phyloP scores from a whole-genome alignment of 305 asterid species.

The Solanum chacoense region DNA sequence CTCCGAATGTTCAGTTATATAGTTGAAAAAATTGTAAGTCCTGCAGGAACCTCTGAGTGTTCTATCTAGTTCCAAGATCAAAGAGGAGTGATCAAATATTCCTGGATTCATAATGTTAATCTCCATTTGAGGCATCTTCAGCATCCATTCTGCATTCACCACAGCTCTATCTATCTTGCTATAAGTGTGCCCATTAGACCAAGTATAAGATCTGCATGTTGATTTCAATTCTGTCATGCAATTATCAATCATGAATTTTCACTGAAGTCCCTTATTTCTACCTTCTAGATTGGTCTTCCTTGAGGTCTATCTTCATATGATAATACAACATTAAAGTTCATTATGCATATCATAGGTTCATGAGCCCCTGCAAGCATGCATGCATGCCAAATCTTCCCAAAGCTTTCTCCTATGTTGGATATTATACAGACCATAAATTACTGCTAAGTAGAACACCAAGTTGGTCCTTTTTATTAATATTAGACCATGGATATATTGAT shows the following conservation, averaged over 20 bases:
- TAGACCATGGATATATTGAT: not conserved
- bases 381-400: not conserved
- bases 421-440: not conserved
- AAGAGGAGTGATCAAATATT: not conserved
- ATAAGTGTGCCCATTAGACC: not conserved
- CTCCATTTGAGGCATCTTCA: not conserved
- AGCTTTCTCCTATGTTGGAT: not conserved
- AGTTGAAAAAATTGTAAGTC: not conserved
- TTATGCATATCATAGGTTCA: not conserved
- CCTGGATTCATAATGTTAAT: not conserved
- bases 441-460: not conserved
- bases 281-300: not conserved
- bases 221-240: not conserved
- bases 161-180: not conserved
- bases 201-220: not conserved
- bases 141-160: not conserved
- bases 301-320: not conserved
- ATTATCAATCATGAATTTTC: not conserved
- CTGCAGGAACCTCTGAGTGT: not conserved
- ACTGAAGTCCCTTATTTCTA: not conserved
- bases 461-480: not conserved
- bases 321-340: not conserved
- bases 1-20: not conserved
- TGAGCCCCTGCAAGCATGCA: not conserved
- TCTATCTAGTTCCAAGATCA: not conserved